Evolutionary conservation across 1,139 yeast genomes (phyloP), one percentile per base, ranked within the genome.

Genomic region (Suhomyces taliae): DNA sequence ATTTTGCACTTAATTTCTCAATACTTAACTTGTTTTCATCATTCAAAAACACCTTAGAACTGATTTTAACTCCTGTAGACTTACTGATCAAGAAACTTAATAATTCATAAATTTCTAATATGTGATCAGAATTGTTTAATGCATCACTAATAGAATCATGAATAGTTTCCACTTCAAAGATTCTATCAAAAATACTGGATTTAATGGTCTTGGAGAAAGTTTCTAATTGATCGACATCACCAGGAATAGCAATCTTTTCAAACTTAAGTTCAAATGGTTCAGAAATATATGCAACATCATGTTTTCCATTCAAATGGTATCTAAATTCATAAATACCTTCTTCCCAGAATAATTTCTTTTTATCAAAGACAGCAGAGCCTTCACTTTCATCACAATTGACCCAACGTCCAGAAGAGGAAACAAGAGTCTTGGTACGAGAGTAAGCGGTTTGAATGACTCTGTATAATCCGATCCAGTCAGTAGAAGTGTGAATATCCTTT

Each of bases 391-490:
- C 60, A 39, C 77, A 64, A 52, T 82, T 83, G 33, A 75, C 62
- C 96, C 96, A 88, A 56, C 87, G 82, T 8, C 89, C 89, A 29
- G 79, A 67, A 11, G 93, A 84, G 11, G 90, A 75, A 24, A 83
- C 70, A 39, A 78, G 69, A 0, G 96, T 87, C 43, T 75, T 78
- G 38, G 76, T 77, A 45, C 83, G 72, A 8, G 87, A 81, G 39
- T 74, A 72, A 8, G 84, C 77, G 19, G 89, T 82, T 53, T 82
- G 87, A 24, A 81, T 72, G 15, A 86, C 77, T 47, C 80, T 81
- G 66, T 88, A 89, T 41, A 88, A 67, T 0, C 95, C 96, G 53
- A 88, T 78, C 96, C 96, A 88, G 61, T 87, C 95, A 42, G 72
- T 74, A 1, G 59, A 37, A 4, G 72, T 65, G 46, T 71, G 74